Percentiles rank a stretch among this genome's conserved stretches.
These are phyloP conservation scores for Apiotrichum domesticum DNA, from an alignment of 1,284 basidiomycete genomes.

Conservation along the genomic window DNA sequence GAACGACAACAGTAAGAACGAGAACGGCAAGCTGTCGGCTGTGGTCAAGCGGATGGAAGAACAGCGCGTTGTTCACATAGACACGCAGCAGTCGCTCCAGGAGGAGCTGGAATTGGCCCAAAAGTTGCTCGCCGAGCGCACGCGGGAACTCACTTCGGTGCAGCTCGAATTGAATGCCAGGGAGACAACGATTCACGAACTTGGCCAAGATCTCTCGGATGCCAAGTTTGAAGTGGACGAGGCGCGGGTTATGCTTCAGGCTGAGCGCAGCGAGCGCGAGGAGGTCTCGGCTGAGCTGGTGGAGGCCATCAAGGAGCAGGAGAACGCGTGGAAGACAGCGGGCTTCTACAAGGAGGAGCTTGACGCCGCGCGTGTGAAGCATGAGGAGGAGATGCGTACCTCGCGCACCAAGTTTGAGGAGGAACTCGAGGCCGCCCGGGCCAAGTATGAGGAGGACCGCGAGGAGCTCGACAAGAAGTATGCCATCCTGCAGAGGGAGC, in stretches of 20 bases:
- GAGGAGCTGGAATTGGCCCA: background rate
- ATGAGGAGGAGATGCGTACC: no score
- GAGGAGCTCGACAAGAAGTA: background rate
- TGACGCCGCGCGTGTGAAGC: background rate
- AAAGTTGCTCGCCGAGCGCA: background rate
- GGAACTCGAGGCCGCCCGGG: background rate
- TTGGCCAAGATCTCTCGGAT: background rate
- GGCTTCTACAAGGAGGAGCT: conserved; percentile 3
- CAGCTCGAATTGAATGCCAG: background rate
- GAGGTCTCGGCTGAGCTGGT: background rate
- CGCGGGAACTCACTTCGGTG: background rate
- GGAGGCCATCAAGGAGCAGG: background rate
- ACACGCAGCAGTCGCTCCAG: background rate
- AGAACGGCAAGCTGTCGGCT: background rate
- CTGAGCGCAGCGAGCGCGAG: background rate
- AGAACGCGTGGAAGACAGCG: conserved; percentile 1
- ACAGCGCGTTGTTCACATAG: background rate
- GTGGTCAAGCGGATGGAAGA: background rate
- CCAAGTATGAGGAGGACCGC: background rate
- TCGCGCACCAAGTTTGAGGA: background rate
- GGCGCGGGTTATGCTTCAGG: background rate
- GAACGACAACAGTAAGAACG: background rate
- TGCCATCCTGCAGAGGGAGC: background rate
- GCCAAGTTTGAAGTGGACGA: background rate
- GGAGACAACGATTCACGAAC: background rate